These are phyloP conservation scores for Rosa rugosa DNA, from an alignment of 306 rosid genomes.

Conservation along the genomic window DNA sequence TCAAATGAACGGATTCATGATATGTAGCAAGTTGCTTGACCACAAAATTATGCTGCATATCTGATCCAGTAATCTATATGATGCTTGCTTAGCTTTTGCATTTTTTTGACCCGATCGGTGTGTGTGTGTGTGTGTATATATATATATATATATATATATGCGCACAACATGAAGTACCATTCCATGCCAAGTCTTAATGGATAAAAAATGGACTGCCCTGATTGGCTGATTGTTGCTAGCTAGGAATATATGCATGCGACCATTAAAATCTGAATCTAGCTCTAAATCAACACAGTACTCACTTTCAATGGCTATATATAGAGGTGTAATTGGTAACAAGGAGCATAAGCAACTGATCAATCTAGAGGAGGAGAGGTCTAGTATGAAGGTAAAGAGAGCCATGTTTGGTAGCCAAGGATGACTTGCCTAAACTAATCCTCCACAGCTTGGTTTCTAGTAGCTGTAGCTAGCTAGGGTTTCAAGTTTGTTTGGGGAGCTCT, in stretches of 20 bases:
- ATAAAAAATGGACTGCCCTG: background rate
- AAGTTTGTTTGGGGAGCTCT: background rate
- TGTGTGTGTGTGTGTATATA: too few species aligned
- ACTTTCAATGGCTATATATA: constrained; percentile 40
- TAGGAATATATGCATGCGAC: background rate
- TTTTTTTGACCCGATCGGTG: background rate
- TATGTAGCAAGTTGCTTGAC: background rate
- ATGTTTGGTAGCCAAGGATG: constrained; percentile 70
- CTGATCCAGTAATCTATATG: background rate
- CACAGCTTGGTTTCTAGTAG: background rate
- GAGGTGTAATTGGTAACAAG: background rate
- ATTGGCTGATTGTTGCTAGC: background rate
- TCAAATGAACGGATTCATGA: background rate
- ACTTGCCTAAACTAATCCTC: constrained; percentile 49
- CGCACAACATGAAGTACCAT: background rate
- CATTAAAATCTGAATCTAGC: background rate
- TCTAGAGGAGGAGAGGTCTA: constrained; percentile 44
- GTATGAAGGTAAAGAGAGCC: constrained; percentile 68
- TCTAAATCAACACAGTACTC: background rate
- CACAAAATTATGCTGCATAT: background rate
- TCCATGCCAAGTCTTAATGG: background rate
- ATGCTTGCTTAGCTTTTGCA: background rate
- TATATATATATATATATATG: background rate
- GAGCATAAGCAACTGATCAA: background rate
- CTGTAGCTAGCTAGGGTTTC: background rate